Evolutionary conservation across 345 rosid genomes (phyloP), one percentile per base, ranked within the genome.

Genomic region (Citrus trifoliata): DNA sequence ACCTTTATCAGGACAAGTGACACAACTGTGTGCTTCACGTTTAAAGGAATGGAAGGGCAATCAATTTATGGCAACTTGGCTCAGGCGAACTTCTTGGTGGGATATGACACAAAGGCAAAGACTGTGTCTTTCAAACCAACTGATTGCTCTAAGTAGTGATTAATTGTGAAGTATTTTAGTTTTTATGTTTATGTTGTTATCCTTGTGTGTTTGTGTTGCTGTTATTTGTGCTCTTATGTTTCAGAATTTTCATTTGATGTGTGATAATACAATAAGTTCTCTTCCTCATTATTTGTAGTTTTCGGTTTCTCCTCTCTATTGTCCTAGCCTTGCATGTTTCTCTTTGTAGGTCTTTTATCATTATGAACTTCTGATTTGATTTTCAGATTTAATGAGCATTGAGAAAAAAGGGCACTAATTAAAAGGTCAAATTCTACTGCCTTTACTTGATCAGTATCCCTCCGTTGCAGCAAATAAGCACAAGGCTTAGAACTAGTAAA

Each of bases 51-150:
- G 2, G 32, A 16, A 14, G 24, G 32, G 0, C 6, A 65, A 0
- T 66, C 88, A 7, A 85, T 90, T 30, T 88, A 74, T 21, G 91
- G 91, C 0, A 90, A 92, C 70, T 25, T 86, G 59, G 77, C 85
- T 4, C 93, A 90, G 75, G 68, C 74, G 76, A 83, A 92, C 73
- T 87, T 85, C 81, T 82, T 87, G 80, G 75, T 92, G 14, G 92
- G 89, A 7, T 93, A 87, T 77, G 88, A 93, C 38, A 46, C 75
- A 1, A 77, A 65, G 59, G 22, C 38, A 35, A 60, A 70, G 27
- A 83, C 67, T 2, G 71, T 90, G 24, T 90, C 94, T 0, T 87
- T 93, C 46, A 85, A 87, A 78, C 87, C 79, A 1, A 46, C 89
- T 1, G 87, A 91, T 58, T 91, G 90, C 71, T 55, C 87, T 64